These are phyloP conservation scores for Acacia concinna DNA, from an alignment of 331 rosid species.

Conservation along the genomic window DNA sequence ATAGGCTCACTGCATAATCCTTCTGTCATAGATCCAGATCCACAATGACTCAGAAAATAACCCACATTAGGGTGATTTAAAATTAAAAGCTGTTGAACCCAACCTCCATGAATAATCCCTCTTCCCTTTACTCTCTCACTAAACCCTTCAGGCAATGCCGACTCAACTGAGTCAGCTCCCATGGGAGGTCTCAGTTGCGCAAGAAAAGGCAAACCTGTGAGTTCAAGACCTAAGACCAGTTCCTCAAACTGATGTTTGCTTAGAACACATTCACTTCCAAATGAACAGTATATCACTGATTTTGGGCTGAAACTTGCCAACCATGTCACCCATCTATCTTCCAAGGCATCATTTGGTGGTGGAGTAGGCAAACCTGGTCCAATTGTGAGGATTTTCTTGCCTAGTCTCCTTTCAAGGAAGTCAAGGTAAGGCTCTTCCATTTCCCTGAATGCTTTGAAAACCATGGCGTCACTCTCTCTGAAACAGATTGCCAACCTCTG, in stretches of 20 bases:
- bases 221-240: neutral
- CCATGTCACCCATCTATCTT: neutral
- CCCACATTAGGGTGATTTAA: neutral
- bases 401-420: constrained; percentile 36
- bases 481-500: constrained; percentile 25
- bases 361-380: constrained; percentile 46
- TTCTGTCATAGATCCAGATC: constrained; percentile 35
- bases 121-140: neutral
- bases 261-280: neutral
- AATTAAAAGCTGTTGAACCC: neutral
- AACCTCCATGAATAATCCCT: neutral
- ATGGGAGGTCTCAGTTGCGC: neutral
- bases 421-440: constrained; percentile 61
- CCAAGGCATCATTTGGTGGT: constrained; percentile 11
- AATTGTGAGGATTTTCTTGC: constrained; percentile 45
- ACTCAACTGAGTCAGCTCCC: neutral
- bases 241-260: neutral
- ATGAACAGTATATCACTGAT: neutral
- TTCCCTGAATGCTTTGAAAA: constrained; percentile 53
- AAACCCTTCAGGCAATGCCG: constrained; percentile 2
- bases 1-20: constrained; percentile 28
- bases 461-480: constrained; percentile 39
- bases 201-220: neutral
- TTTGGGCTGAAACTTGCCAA: neutral
- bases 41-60: constrained; percentile 43